Conservation (phyloP, 116 monocot species). For the Iris pallida region DNA sequence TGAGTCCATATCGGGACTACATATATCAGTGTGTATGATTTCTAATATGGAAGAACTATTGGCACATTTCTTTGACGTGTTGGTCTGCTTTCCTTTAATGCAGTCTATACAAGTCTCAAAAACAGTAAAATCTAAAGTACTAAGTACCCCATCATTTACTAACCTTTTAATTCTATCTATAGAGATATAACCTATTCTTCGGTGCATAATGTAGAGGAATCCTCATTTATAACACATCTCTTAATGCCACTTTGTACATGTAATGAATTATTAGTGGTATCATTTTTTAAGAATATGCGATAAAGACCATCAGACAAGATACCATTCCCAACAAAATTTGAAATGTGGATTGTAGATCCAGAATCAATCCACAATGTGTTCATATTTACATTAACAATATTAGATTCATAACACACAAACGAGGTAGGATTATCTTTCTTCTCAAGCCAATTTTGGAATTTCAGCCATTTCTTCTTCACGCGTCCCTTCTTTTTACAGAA, state of each 20-base stretch:
- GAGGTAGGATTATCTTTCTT: slow-evolving; percentile 22
- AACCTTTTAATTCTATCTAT: neutral
- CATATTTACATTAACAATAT: slow-evolving; percentile 9
- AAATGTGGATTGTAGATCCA: neutral
- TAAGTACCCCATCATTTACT: slow-evolving; percentile 9
- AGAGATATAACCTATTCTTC: no score
- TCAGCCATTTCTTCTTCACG: slow-evolving; percentile 19
- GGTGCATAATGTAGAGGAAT: no score
- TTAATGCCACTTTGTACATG: no score
- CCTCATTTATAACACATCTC: no score
- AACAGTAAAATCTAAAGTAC: slow-evolving; percentile 9
- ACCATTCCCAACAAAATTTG: no score
- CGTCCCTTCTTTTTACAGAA: slow-evolving; percentile 2
- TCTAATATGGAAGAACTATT: slow-evolving; percentile 6
- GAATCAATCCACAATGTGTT: slow-evolving; percentile 21
- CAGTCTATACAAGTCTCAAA: slow-evolving; percentile 5
- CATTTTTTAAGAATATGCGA: no score
- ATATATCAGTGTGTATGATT: slow-evolving; percentile 9
- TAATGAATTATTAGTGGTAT: no score
- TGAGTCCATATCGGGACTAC: neutral
- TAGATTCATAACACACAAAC: slow-evolving; percentile 24
- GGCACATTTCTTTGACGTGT: slow-evolving; percentile 11
- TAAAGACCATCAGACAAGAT: no score
- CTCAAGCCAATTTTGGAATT: slow-evolving; percentile 8
- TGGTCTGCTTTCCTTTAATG: slow-evolving; percentile 9